Conservation (phyloP, 2,329 filamentous ascomycete genomes). For the Emmonsia crescens region DNA sequence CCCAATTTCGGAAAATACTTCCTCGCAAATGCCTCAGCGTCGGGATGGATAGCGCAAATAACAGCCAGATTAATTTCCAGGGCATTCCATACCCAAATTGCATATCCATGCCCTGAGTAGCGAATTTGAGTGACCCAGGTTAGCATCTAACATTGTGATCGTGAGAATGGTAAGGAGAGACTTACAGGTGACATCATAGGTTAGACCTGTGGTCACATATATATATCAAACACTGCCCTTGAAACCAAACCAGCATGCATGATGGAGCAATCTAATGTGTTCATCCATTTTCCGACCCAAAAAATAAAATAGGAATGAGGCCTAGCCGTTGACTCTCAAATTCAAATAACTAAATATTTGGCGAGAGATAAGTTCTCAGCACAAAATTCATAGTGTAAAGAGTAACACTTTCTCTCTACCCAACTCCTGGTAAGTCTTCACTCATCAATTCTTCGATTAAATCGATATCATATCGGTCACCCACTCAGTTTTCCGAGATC, state of each 20-base stretch:
- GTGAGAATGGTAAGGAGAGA: not conserved
- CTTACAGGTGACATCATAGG: constrained; percentile 15
- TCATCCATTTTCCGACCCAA: not conserved
- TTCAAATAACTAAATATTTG: not conserved
- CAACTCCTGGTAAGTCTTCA: not conserved
- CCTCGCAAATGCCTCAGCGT: constrained; percentile 12
- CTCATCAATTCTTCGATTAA: not conserved
- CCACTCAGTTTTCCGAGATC: not conserved
- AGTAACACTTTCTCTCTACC: not conserved
- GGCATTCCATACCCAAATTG: constrained; percentile 14
- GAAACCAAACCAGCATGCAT: not conserved
- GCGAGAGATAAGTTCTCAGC: not conserved
- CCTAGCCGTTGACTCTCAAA: not conserved
- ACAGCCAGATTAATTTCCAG: constrained; percentile 16
- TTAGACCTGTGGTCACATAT: constrained; percentile 6
- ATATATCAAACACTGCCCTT: constrained; percentile 7
- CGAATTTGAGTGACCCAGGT: not conserved
- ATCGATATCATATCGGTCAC: not conserved
- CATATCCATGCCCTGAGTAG: constrained; percentile 13
- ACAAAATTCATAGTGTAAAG: not conserved
- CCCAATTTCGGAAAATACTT: constrained; percentile 9
- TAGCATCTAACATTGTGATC: not conserved
- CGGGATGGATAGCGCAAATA: constrained; percentile 16
- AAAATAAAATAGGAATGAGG: not conserved
- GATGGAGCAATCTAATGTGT: not conserved